Evolutionary conservation across 2,329 filamentous ascomycete species (phyloP).

Genomic region (Xylariales sp.): DNA sequence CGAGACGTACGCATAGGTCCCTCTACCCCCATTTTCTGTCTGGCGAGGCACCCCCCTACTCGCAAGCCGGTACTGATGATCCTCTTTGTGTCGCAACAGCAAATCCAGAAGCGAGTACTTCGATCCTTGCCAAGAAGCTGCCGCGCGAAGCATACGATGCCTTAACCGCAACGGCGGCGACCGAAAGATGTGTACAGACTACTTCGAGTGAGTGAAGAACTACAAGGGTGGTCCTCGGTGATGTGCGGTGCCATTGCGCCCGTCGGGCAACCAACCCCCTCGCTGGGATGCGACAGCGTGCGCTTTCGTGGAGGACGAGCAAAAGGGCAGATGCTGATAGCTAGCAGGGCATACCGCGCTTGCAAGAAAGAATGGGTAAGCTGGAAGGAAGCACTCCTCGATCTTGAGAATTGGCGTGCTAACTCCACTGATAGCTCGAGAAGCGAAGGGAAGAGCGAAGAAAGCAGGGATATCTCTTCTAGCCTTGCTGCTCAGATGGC

Average conservation of each 20-base stretch:
- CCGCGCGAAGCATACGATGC: constrained; percentile 79
- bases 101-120: constrained; percentile 87
- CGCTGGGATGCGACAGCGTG: too few species aligned
- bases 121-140: constrained; percentile 93
- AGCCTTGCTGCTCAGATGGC: too few species aligned
- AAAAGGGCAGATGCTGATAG: constrained; percentile 8
- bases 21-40: constrained; percentile 2
- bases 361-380: constrained; percentile 93
- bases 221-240: too few species aligned
- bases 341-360: constrained; percentile 76
- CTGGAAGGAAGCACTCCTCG: too few species aligned
- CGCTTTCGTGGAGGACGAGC: not conserved
- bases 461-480: too few species aligned
- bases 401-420: too few species aligned
- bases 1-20: constrained; percentile 52
- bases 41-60: not conserved
- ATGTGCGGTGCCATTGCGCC: too few species aligned
- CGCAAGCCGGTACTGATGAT: not conserved
- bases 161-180: constrained; percentile 85
- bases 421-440: too few species aligned
- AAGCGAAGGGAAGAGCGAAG: too few species aligned
- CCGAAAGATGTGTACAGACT: constrained; percentile 85
- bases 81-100: constrained; percentile 41
- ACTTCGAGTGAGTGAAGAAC: constrained; percentile 72
- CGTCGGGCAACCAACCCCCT: too few species aligned